Conservation (phyloP, 768 basidiomycete genomes). For the Lactarius deliciosus region DNA sequence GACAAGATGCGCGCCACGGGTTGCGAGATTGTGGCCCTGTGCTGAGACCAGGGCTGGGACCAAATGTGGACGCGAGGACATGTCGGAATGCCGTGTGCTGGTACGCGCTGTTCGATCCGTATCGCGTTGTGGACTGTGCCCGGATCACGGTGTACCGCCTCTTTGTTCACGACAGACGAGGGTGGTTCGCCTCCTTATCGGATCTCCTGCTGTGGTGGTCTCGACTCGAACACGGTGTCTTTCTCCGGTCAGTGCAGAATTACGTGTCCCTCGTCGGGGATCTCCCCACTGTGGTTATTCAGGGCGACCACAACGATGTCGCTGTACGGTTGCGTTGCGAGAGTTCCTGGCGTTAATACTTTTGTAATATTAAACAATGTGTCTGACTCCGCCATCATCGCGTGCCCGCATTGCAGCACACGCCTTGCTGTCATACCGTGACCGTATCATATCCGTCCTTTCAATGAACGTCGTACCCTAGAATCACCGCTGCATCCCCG, state of each 20-base stretch:
- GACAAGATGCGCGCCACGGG: constrained; percentile 26
- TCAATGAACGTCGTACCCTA: constrained; percentile 10
- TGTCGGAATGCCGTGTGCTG: constrained; percentile 21
- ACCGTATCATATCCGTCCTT: not conserved
- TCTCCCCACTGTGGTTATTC: not conserved
- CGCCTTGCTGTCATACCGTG: constrained; percentile 9
- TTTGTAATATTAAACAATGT: constrained; percentile 1
- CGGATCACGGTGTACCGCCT: constrained; percentile 27
- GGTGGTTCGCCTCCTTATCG: constrained; percentile 19
- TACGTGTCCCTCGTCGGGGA: constrained; percentile 1
- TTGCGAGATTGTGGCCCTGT: constrained; percentile 24
- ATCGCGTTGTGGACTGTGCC: constrained; percentile 23
- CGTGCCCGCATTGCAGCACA: constrained; percentile 15
- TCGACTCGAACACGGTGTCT: constrained; percentile 19
- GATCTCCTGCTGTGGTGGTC: constrained; percentile 21
- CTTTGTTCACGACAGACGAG: constrained; percentile 20
- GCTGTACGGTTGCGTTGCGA: not conserved
- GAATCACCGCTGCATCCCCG: constrained; percentile 3
- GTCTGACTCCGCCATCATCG: constrained; percentile 25
- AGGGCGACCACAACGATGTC: not conserved
- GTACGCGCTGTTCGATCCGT: constrained; percentile 23
- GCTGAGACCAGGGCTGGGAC: constrained; percentile 9
- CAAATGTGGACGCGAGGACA: not conserved
- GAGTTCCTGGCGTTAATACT: constrained; percentile 1
- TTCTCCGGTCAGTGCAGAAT: constrained; percentile 12